Percentiles rank a stretch among this genome's conserved stretches.
Conservation (phyloP, 176 grass and related monocot species). For the Tillandsia fasciculata region DNA sequence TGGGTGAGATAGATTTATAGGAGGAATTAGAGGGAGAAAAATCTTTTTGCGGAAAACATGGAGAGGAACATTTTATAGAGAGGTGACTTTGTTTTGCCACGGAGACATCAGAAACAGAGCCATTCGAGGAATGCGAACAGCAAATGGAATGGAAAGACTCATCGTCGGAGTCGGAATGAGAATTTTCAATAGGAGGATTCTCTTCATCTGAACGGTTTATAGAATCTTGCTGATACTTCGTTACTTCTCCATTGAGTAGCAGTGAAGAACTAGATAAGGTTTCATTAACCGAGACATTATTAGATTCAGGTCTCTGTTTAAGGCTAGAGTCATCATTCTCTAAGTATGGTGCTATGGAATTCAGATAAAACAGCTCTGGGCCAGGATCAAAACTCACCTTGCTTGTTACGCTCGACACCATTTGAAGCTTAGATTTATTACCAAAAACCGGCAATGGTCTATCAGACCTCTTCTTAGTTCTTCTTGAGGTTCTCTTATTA, state of each 20-base stretch:
- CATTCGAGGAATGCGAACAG: constrained; percentile 31
- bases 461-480: constrained; percentile 11
- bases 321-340: constrained; percentile 17
- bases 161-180: constrained; percentile 2
- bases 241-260: not conserved
- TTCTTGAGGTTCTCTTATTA: constrained; percentile 29
- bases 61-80: constrained; percentile 7
- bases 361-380: constrained; percentile 52
- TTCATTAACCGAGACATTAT: constrained; percentile 11
- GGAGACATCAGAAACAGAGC: constrained; percentile 35
- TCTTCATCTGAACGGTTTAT: constrained; percentile 28
- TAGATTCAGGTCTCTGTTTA: constrained; percentile 9
- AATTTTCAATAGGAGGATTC: not conserved
- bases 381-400: constrained; percentile 84
- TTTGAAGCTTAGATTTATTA: constrained; percentile 7
- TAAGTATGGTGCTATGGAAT: constrained; percentile 55
- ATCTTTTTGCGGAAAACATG: no score
- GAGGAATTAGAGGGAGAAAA: constrained; percentile 10
- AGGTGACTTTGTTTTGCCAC: constrained; percentile 17
- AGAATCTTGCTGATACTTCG: constrained; percentile 11
- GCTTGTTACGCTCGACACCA: constrained; percentile 18
- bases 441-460: not conserved
- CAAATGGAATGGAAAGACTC: constrained; percentile 68
- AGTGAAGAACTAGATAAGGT: constrained; percentile 10
- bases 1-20: constrained; percentile 5